Evolutionary conservation across 805 yeast species (phyloP).

Genomic region (Tetrapisispora nanseiensis): DNA sequence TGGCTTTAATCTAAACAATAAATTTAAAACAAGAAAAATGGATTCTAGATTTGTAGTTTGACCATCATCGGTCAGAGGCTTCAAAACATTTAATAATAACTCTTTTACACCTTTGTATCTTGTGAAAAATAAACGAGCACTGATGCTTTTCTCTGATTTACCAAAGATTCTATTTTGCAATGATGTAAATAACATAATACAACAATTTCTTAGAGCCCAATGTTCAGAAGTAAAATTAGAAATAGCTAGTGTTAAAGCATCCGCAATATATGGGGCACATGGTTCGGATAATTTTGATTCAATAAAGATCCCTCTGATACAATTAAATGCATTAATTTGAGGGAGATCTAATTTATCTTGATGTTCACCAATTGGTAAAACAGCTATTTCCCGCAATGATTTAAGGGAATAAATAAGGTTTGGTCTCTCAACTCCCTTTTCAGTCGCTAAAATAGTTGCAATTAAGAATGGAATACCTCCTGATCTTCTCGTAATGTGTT

Average conservation of each 20-base stretch:
- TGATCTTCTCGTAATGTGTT: constrained; percentile 76
- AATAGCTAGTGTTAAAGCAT: constrained; percentile 53
- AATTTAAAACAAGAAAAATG: constrained; percentile 65
- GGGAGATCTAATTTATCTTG: constrained; percentile 65
- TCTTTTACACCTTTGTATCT: constrained; percentile 46
- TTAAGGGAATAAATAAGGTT: constrained; percentile 43
- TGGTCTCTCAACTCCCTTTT: constrained; percentile 27
- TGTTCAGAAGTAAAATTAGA: constrained; percentile 50
- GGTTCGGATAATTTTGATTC: constrained; percentile 56
- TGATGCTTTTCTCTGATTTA: constrained; percentile 33
- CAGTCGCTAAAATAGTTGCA: constrained; percentile 60
- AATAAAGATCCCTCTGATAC: constrained; percentile 62
- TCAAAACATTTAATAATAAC: constrained; percentile 38
- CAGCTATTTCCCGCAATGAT: constrained; percentile 45
- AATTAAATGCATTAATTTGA: constrained; percentile 88
- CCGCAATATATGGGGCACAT: constrained; percentile 43
- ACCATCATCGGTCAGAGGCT: constrained; percentile 16
- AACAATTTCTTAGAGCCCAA: constrained; percentile 89
- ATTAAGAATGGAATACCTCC: constrained; percentile 84
- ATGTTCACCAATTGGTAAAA: constrained; percentile 35
- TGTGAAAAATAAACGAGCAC: constrained; percentile 64
- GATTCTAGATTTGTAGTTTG: constrained; percentile 39
- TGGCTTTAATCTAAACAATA: constrained; percentile 59
- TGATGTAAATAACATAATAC: constrained; percentile 85
- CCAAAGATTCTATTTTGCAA: constrained; percentile 77